Percentiles rank a stretch among this genome's conserved stretches.
phyloP scores from a whole-genome alignment of 1,284 basidiomycete genomes.

The Naganishia cerealis region DNA sequence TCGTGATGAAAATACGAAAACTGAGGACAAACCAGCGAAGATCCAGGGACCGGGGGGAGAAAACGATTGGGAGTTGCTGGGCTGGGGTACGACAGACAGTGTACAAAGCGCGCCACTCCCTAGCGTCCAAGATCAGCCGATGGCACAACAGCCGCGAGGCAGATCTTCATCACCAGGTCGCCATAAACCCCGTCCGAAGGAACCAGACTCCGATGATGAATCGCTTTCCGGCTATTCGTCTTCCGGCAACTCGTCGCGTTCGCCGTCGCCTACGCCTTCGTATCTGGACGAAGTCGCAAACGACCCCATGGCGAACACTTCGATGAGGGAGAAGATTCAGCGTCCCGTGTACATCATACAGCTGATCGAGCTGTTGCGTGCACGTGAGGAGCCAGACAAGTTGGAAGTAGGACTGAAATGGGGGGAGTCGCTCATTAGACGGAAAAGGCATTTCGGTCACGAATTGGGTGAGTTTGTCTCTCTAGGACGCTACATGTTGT shows the following conservation, averaged over 20 bases:
- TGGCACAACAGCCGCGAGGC: constrained; percentile 17
- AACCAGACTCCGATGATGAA: constrained; percentile 68
- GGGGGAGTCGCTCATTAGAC: constrained; percentile 77
- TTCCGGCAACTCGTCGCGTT: constrained; percentile 68
- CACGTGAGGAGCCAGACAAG: constrained; percentile 69
- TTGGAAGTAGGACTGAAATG: constrained; percentile 73
- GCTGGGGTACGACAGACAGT: constrained; percentile 38
- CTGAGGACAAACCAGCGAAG: constrained; percentile 33
- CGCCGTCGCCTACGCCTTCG: constrained; percentile 72
- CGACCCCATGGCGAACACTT: constrained; percentile 68
- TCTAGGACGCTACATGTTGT: background rate
- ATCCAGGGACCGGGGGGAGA: background rate
- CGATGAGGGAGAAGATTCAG: constrained; percentile 62
- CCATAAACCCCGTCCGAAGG: constrained; percentile 43
- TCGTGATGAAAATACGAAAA: constrained; percentile 60
- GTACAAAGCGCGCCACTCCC: background rate
- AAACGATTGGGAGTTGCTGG: constrained; percentile 41
- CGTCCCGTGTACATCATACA: constrained; percentile 81
- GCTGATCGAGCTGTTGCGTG: constrained; percentile 69
- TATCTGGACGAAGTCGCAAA: constrained; percentile 79
- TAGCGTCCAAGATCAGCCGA: background rate
- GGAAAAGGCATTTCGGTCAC: constrained; percentile 75
- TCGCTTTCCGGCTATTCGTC: constrained; percentile 74
- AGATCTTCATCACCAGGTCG: constrained; percentile 10
- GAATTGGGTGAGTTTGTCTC: constrained; percentile 67